Evolutionary conservation across 2,329 filamentous ascomycete species (phyloP).

Genomic region (Pestalotiopsis sp.): DNA sequence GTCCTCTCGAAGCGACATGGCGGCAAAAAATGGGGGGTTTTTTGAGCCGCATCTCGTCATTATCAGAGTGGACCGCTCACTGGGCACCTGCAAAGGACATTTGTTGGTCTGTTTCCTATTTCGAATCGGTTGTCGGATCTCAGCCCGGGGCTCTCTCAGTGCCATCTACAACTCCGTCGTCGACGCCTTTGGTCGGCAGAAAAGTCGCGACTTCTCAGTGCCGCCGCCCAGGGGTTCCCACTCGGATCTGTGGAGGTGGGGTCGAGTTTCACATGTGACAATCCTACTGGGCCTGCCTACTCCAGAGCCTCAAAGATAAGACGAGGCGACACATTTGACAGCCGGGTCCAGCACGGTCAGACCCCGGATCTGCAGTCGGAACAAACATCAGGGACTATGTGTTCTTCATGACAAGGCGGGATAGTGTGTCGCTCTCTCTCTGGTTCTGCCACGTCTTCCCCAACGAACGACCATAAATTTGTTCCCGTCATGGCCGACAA

Average conservation of each 20-base stretch:
- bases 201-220: background rate
- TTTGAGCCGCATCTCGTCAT: too few species aligned
- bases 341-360: background rate
- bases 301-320: background rate
- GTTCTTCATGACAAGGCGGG: background rate
- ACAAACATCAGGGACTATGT: background rate
- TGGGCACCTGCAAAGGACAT: too few species aligned
- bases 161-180: too few species aligned
- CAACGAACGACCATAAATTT: background rate
- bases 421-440: background rate
- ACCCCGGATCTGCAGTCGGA: background rate
- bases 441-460: background rate
- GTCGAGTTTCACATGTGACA: conserved; percentile 11
- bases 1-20: background rate
- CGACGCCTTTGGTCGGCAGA: too few species aligned
- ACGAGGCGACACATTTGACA: background rate
- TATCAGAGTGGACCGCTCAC: too few species aligned
- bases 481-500: conserved; percentile 24
- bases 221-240: background rate
- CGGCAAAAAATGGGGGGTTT: too few species aligned
- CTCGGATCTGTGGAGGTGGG: background rate
- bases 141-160: too few species aligned
- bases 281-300: background rate
- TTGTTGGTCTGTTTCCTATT: too few species aligned
- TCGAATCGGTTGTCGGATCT: too few species aligned